phyloP scores from a whole-genome alignment of 192 early-diverging fungal genomes.

The Chytriomyces sp. region DNA sequence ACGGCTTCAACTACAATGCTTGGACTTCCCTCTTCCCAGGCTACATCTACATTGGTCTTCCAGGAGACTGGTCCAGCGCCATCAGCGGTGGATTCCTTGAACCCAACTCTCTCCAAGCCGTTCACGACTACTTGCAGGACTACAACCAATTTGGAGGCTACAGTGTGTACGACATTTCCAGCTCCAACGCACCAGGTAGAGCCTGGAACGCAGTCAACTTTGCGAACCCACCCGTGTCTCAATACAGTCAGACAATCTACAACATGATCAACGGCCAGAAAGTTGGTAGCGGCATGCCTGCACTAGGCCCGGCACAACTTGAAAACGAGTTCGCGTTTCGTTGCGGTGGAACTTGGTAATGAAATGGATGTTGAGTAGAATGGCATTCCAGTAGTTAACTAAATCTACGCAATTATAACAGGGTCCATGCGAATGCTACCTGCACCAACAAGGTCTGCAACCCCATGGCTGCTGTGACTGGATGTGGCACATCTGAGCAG shows the following conservation, averaged over 20 bases:
- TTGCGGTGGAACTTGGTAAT: constrained; percentile 22
- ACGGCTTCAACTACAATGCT: constrained; percentile 18
- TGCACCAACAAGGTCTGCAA: constrained; percentile 3
- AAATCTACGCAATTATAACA: no score
- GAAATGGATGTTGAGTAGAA: no score
- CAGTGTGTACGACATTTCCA: constrained; percentile 4
- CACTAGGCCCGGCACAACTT: not conserved
- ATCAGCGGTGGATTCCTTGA: constrained; percentile 25
- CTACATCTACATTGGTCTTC: constrained; percentile 21
- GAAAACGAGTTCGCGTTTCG: constrained; percentile 12
- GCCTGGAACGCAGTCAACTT: not conserved
- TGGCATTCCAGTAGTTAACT: no score
- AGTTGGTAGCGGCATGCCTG: not conserved
- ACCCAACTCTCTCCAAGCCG: not conserved
- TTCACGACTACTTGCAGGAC: not conserved
- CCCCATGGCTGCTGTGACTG: not conserved
- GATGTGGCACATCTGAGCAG: not conserved
- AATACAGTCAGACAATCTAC: constrained; percentile 11
- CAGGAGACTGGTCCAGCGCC: constrained; percentile 13
- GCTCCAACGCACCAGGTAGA: constrained; percentile 2
- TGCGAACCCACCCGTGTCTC: constrained; percentile 13
- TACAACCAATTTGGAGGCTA: constrained; percentile 18
- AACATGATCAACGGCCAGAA: constrained; percentile 15
- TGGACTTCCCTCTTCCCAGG: constrained; percentile 12
- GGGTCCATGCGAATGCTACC: constrained; percentile 15